Conservation (phyloP, 2,329 filamentous ascomycete genomes). For the Coleophoma eucalyptorum region DNA sequence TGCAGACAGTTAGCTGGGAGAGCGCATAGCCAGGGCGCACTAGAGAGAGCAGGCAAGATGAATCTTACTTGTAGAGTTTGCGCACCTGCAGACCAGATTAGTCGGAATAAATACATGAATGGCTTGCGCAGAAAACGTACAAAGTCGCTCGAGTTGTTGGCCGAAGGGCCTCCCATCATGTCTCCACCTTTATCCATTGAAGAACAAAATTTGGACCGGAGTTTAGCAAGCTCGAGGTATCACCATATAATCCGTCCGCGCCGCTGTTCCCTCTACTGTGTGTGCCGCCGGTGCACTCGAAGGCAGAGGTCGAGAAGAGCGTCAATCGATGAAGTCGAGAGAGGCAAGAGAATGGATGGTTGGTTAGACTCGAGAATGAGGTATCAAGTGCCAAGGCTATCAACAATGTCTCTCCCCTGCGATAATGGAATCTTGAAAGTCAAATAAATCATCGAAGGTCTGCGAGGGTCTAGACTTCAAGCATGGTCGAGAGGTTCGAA, state of each 20-base stretch:
- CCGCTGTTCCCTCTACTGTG: no score
- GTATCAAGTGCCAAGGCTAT: slow-evolving; percentile 2
- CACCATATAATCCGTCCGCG: no score
- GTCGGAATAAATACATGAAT: background rate
- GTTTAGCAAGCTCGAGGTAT: background rate
- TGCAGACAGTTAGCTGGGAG: slow-evolving; percentile 31
- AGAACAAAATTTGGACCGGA: background rate
- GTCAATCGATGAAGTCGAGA: no score
- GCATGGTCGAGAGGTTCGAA: background rate
- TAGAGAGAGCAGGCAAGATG: slow-evolving; percentile 3
- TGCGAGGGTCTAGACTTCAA: background rate
- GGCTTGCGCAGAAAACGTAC: slow-evolving; percentile 52
- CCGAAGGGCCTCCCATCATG: slow-evolving; percentile 25
- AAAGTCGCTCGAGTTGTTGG: slow-evolving; percentile 93
- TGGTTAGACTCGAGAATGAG: background rate
- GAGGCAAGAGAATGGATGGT: no score
- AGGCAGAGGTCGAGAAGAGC: no score
- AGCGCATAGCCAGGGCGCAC: slow-evolving; percentile 4
- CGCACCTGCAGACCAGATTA: slow-evolving; percentile 63
- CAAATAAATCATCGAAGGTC: background rate
- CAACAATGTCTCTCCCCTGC: background rate
- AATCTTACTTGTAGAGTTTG: slow-evolving; percentile 90
- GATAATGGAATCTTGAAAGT: background rate
- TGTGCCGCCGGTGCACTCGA: no score
- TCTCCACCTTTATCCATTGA: slow-evolving; percentile 28